These are phyloP conservation scores for Kondoa subrosea DNA, from an alignment of 768 basidiomycete species.

Conservation along the genomic window DNA sequence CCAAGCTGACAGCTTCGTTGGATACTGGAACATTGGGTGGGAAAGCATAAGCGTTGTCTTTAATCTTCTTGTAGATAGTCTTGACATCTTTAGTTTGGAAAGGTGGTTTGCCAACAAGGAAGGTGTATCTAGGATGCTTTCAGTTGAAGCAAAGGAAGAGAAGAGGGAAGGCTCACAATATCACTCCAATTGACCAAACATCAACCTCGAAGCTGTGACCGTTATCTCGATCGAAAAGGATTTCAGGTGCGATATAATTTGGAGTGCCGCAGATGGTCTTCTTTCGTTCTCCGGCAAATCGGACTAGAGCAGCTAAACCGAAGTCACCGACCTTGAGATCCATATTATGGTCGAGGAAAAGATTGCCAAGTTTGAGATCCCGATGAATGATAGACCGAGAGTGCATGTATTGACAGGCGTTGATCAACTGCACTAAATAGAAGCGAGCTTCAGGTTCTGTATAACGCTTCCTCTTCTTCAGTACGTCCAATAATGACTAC, in stretches of 20 bases:
- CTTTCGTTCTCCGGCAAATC: conserved; percentile 89
- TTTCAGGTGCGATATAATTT: conserved; percentile 96
- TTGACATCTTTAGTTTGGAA: conserved; percentile 99
- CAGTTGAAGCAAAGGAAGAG: neutral
- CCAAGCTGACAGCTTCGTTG: conserved; percentile 52
- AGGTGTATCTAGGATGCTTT: conserved; percentile 46
- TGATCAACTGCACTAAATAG: conserved; percentile 84
- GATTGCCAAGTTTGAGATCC: conserved; percentile 87
- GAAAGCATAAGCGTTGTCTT: conserved; percentile 83
- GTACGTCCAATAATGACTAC: conserved; percentile 41
- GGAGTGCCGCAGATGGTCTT: conserved; percentile 98
- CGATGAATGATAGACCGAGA: conserved; percentile 90
- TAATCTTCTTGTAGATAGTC: conserved; percentile 87
- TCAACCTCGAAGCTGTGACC: conserved; percentile 98
- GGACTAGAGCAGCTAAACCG: conserved; percentile 87
- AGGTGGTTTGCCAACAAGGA: conserved; percentile 83
- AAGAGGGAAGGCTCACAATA: conserved; percentile 39
- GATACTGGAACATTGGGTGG: conserved; percentile 60
- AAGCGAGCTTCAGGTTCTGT: conserved; percentile 83
- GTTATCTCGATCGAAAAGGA: conserved; percentile 83
- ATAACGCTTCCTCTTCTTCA: conserved; percentile 33
- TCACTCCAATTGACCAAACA: conserved; percentile 93
- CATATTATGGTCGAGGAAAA: conserved; percentile 81
- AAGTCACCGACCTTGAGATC: conserved; percentile 95
- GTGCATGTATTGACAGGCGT: conserved; percentile 96